Conservation (phyloP, 805 yeast species). For the Trichomonascus vanleenenianus region DNA sequence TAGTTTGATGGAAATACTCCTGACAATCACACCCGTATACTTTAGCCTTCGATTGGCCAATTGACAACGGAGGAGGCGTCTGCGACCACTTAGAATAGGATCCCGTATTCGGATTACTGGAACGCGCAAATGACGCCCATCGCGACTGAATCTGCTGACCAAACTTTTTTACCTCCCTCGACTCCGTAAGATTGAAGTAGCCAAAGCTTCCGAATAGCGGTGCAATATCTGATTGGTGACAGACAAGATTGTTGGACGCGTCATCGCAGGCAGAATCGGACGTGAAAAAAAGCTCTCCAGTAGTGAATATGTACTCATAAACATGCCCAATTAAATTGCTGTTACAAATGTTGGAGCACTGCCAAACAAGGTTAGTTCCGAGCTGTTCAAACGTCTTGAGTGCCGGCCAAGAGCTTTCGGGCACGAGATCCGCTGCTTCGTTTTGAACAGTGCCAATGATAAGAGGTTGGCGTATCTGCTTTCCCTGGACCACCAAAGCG, state of each 20-base stretch:
- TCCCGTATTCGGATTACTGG: background rate
- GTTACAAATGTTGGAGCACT: constrained; percentile 16
- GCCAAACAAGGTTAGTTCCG: constrained; percentile 19
- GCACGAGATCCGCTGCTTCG: constrained; percentile 20
- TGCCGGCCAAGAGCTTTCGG: background rate
- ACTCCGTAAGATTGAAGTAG: constrained; percentile 5
- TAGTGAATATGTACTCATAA: constrained; percentile 20
- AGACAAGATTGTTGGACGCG: constrained; percentile 14
- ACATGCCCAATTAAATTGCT: constrained; percentile 6
- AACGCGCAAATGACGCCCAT: constrained; percentile 21
- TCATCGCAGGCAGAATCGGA: constrained; percentile 16
- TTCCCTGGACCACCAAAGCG: constrained; percentile 1
- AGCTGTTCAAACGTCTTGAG: constrained; percentile 6
- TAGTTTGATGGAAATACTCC: no score
- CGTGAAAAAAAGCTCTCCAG: constrained; percentile 21
- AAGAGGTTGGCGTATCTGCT: constrained; percentile 15
- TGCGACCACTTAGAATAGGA: no score
- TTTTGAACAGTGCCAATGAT: constrained; percentile 21
- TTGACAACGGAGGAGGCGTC: no score
- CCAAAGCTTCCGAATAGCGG: constrained; percentile 23
- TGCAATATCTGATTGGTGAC: constrained; percentile 26
- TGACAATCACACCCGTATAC: no score
- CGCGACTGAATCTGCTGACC: constrained; percentile 20
- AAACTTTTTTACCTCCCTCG: constrained; percentile 15
- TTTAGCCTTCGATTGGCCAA: no score